A percentile compares a stretch with the other conserved stretches of the same genome.
Conservation (phyloP, 805 yeast species). For the Saccharomycopsis selenospora region DNA sequence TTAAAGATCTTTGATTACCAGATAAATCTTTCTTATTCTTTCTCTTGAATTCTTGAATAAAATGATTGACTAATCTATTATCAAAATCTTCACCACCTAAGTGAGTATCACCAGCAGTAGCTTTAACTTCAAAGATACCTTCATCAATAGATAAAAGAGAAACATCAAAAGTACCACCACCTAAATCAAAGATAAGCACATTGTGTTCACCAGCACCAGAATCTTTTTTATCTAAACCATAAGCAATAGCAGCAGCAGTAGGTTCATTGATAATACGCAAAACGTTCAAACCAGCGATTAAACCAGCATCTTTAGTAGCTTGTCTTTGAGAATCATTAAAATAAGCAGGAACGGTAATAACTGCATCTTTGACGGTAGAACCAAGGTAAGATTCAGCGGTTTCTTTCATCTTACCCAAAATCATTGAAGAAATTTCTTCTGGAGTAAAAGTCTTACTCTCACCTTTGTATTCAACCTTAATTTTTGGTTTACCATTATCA, state of each 20-base stretch:
- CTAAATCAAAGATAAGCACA: conserved; percentile 89
- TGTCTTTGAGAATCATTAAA: conserved; percentile 87
- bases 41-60: conserved; percentile 93
- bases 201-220: conserved; percentile 77
- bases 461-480: conserved; percentile 75
- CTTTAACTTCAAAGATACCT: conserved; percentile 95
- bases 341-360: conserved; percentile 82
- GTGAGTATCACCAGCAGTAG: conserved; percentile 77
- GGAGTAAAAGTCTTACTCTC: conserved; percentile 86
- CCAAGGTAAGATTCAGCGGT: conserved; percentile 79
- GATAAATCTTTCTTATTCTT: conserved; percentile 94
- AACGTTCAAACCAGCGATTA: conserved; percentile 78
- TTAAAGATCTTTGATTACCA: conserved; percentile 90
- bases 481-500: conserved; percentile 78
- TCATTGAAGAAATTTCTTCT: conserved; percentile 93
- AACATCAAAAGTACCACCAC: conserved; percentile 99
- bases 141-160: conserved; percentile 89
- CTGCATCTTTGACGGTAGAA: conserved; percentile 74
- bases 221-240: conserved; percentile 77
- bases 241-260: conserved; percentile 96
- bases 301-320: conserved; percentile 87
- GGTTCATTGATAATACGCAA: conserved; percentile 85
- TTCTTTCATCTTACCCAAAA: conserved; percentile 80
- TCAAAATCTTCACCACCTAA: conserved; percentile 99
- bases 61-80: conserved; percentile 90